A percentile compares a stretch with the other conserved stretches of the same genome.
These are phyloP conservation scores for Metschnikowia reukaufii DNA, from an alignment of 805 yeast genomes.

Conservation along the genomic window DNA sequence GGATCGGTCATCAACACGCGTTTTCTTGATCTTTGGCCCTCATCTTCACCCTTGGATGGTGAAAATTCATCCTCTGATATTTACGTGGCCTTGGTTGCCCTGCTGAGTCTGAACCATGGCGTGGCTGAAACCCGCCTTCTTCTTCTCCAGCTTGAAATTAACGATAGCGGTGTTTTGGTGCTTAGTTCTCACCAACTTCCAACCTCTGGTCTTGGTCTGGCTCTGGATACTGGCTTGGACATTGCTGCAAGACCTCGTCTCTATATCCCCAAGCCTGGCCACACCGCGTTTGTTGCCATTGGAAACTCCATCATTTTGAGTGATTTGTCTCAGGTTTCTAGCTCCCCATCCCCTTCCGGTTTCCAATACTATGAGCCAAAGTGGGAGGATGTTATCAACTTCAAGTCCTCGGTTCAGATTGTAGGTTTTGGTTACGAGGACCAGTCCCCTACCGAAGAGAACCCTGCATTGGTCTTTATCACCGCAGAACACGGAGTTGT, in stretches of 20 bases:
- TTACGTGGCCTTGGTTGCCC: conserved; percentile 15
- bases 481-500: conserved; percentile 62
- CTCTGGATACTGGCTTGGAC: conserved; percentile 16
- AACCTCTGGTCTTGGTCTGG: conserved; percentile 22
- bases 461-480: conserved; percentile 48
- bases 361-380: conserved; percentile 42
- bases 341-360: conserved; percentile 20
- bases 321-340: conserved; percentile 49
- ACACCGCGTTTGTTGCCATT: conserved; percentile 60
- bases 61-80: conserved; percentile 6
- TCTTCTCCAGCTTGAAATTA: conserved; percentile 54
- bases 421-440: conserved; percentile 61
- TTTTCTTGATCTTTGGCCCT: conserved; percentile 62
- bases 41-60: conserved; percentile 37
- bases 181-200: conserved; percentile 68
- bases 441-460: conserved; percentile 26
- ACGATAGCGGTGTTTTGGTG: conserved; percentile 51
- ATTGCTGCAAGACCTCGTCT: conserved; percentile 47
- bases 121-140: conserved; percentile 34
- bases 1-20: conserved; percentile 49
- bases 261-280: conserved; percentile 56
- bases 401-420: conserved; percentile 52
- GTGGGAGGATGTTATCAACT: conserved; percentile 80
- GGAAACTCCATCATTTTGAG: conserved; percentile 63
- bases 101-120: conserved; percentile 14